phyloP scores from a whole-genome alignment of 768 basidiomycete species.

The Mycena epipterygia region DNA sequence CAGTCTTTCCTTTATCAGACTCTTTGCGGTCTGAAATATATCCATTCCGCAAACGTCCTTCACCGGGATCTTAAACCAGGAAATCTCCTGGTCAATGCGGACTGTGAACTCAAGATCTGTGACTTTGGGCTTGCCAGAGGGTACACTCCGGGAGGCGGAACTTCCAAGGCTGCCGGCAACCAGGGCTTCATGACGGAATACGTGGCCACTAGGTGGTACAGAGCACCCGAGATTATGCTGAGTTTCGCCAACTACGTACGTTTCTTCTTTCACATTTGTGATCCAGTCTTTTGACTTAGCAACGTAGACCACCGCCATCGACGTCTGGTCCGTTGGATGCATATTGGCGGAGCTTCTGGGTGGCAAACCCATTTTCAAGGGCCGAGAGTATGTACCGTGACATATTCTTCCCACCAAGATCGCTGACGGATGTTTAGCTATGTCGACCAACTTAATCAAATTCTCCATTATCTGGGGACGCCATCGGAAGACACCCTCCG shows the following conservation, averaged over 20 bases:
- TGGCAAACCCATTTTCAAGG: constrained; percentile 97
- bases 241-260: constrained; percentile 95
- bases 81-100: constrained; percentile 96
- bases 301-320: constrained; percentile 87
- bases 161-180: constrained; percentile 79
- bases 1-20: constrained; percentile 99
- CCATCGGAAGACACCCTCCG: constrained; percentile 97
- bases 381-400: constrained; percentile 81
- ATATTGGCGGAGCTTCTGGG: constrained; percentile 94
- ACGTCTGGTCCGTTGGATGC: constrained; percentile 97
- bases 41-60: constrained; percentile 97
- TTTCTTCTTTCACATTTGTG: constrained; percentile 27
- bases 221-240: constrained; percentile 99
- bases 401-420: constrained; percentile 23
- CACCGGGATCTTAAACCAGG: constrained; percentile 97
- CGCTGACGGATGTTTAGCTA: constrained; percentile 66
- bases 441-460: constrained; percentile 98
- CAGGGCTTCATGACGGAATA: constrained; percentile 99
- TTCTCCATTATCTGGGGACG: constrained; percentile 97
- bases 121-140: constrained; percentile 98
- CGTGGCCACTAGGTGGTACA: constrained; percentile 98
- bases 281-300: constrained; percentile 32
- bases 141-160: constrained; percentile 87
- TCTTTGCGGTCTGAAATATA: constrained; percentile 97
- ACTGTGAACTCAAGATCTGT: constrained; percentile 98